Evolutionary conservation across 306 rosid genomes (phyloP).

Genomic region (Arachis hypogaea): DNA sequence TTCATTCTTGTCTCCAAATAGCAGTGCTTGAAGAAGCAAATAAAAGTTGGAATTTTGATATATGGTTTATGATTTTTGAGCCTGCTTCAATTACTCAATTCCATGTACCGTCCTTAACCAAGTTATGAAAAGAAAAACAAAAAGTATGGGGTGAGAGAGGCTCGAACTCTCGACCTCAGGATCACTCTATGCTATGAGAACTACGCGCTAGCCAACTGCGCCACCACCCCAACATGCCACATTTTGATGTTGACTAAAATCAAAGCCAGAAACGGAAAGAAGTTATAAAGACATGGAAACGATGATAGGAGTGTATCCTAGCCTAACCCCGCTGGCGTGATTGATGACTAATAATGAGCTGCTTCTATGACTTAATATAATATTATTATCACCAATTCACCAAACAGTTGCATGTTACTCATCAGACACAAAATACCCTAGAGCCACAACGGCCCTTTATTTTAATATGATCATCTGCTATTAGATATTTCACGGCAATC

Average conservation of each 20-base stretch:
- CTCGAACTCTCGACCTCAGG: constrained; percentile 85
- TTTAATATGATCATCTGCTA: no score
- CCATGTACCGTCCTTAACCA: no score
- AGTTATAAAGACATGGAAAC: not conserved
- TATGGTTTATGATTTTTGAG: not conserved
- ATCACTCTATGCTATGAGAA: constrained; percentile 71
- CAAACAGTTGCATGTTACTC: not conserved
- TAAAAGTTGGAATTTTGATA: constrained; percentile 22
- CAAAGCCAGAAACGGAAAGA: not conserved
- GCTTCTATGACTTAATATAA: not conserved
- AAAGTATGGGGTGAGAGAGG: constrained; percentile 60
- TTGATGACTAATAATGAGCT: constrained; percentile 17
- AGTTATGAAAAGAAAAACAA: not conserved
- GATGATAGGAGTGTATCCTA: not conserved
- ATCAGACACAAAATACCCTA: no score
- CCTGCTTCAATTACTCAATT: not conserved
- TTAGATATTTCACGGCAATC: no score
- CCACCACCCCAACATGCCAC: constrained; percentile 54
- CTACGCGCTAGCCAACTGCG: constrained; percentile 90
- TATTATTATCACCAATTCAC: not conserved
- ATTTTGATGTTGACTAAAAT: not conserved
- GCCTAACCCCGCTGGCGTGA: constrained; percentile 42
- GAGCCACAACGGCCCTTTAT: no score
- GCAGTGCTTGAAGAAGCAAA: constrained; percentile 33
- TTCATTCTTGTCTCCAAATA: constrained; percentile 29